phyloP scores from a whole-genome alignment of 305 asterid species.

The Withania somnifera region DNA sequence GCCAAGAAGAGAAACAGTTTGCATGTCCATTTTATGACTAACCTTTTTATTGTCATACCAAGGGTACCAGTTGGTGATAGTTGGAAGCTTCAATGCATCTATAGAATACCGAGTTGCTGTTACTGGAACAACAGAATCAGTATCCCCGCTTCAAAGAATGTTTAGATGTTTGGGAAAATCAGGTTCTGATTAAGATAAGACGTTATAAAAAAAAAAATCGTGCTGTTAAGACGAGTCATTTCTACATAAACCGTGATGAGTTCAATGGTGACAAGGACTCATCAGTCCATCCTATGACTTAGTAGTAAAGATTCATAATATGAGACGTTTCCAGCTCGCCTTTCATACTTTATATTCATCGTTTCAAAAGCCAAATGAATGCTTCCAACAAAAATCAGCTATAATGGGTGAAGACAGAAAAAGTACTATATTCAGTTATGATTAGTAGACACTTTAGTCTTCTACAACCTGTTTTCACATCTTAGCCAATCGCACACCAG shows the following conservation, averaged over 20 bases:
- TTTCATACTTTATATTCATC: background rate
- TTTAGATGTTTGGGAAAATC: background rate
- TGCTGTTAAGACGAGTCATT: background rate
- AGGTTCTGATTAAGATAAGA: background rate
- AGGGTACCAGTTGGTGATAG: constrained; percentile 66
- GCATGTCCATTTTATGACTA: constrained; percentile 5
- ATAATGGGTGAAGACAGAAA: background rate
- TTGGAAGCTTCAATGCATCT: constrained; percentile 80
- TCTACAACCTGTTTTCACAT: background rate
- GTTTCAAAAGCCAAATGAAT: background rate
- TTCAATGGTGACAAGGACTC: background rate
- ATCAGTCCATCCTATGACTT: background rate
- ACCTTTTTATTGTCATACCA: constrained; percentile 86
- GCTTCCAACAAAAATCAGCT: background rate
- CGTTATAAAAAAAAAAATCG: background rate
- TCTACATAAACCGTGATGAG: background rate
- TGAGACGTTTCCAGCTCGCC: background rate
- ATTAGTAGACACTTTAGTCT: background rate
- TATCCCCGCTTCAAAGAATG: constrained; percentile 61
- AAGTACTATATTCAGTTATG: background rate
- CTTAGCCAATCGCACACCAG: background rate
- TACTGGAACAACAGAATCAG: constrained; percentile 88
- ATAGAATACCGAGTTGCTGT: constrained; percentile 93
- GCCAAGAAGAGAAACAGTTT: background rate
- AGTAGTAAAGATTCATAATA: background rate